Base-by-base conservation (phyloP, 768 basidiomycete species). In the Termitomyces sp. region DNA sequence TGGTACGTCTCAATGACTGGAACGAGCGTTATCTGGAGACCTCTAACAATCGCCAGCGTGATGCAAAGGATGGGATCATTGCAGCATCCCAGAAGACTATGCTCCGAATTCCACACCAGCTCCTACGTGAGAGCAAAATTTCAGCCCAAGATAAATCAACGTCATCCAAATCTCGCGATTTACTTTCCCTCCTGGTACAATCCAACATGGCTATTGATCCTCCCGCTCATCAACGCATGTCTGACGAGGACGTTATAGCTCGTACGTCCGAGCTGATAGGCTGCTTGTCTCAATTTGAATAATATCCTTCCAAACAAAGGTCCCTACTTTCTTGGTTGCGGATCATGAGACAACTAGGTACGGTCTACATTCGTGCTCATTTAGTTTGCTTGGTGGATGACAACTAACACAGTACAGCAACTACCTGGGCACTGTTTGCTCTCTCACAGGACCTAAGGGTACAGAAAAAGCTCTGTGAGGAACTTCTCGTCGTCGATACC, bases 391-490 rank as follows among this genome's bases (percentile, higher is more conserved):
- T 45, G 10, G 7, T 28, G 34, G 14, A 12, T 47, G 23, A 39
- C n/a, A 2, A 47, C 10, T 5, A 21, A 19, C 32, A 30, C 8
- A 78, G 77, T 55, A 74, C 77, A 3, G 77, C 72, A 0, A 73
- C 77, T 1, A 74, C 77, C 3, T 90, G 87, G 86, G 78, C 81
- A 4, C 67, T 89, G 1, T 85, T 74, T 61, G 77, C 79, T 1
- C 71, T 90, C 10, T 70, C 79, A 0, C 72, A 79, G 57, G 58
- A 79, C 47, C 74, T 74, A 0, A 70, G 75, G 0, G 69, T 79
- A 5, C 86, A 89, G 60, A 69, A 61, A 10, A 80, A 79, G 59
- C 75, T 91, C 0, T 76, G 85, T 0, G 73, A 80, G 1, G 88
- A 91, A 63, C 71, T 86, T 1, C 66, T 80, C 3, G 64, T 70